Evolutionary conservation across 805 yeast species (phyloP).

Genomic region (Ogataea paraovalis): DNA sequence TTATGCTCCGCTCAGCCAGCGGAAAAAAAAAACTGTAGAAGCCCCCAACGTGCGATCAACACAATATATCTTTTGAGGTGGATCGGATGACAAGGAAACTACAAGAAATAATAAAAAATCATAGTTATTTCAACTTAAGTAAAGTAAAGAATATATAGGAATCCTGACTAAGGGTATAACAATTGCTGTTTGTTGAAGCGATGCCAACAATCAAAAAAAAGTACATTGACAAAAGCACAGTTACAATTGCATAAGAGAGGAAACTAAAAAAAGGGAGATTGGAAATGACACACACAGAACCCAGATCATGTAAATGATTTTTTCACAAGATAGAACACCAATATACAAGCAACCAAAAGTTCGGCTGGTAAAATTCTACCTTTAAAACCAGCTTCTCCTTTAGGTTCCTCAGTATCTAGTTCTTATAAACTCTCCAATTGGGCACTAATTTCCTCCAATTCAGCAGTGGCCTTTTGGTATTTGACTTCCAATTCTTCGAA

Average conservation of each 20-base stretch:
- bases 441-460: constrained; percentile 93
- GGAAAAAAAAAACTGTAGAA: no score
- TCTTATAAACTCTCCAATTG: constrained; percentile 76
- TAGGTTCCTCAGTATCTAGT: neutral
- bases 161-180: neutral
- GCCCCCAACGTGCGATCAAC: no score
- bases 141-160: neutral
- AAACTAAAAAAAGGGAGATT: neutral
- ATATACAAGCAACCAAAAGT: constrained; percentile 2
- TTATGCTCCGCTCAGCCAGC: no score
- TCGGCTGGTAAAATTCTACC: constrained; percentile 6
- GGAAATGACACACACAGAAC: neutral
- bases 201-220: neutral
- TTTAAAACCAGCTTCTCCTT: neutral
- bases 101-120: neutral
- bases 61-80: no score
- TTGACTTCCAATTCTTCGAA: constrained; percentile 82
- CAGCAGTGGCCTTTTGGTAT: constrained; percentile 81
- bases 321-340: constrained; percentile 17
- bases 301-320: constrained; percentile 7
- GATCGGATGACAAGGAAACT: neutral
- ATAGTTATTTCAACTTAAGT: neutral
- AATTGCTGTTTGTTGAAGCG: constrained; percentile 1
- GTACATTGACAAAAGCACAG: neutral
- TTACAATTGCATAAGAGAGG: neutral